A percentile compares a stretch with the other conserved stretches of the same genome.
phyloP scores from a whole-genome alignment of 331 rosid species.

The Prunus yedoensis region DNA sequence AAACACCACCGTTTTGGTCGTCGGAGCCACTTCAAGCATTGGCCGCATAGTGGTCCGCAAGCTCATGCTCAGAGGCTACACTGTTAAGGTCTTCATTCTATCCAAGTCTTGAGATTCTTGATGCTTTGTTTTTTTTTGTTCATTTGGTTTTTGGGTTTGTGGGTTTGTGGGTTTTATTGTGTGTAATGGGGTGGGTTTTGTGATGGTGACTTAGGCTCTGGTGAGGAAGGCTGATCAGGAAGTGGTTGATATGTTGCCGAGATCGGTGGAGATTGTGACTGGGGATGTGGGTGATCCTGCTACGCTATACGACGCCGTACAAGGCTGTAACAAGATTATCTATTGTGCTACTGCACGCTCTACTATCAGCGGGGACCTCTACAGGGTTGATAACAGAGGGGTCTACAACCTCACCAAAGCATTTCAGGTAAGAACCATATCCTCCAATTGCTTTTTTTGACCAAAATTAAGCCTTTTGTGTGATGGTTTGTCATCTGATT shows the following conservation, averaged over 20 bases:
- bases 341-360: constrained; percentile 98
- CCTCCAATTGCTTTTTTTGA: background rate
- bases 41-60: constrained; percentile 90
- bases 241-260: constrained; percentile 73
- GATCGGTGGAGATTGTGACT: constrained; percentile 74
- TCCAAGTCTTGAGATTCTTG: background rate
- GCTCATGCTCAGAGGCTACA: constrained; percentile 92
- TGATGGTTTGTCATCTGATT: background rate
- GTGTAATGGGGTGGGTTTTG: background rate
- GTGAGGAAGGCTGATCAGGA: constrained; percentile 74
- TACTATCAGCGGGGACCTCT: constrained; percentile 79
- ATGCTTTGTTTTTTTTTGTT: no score
- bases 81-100: constrained; percentile 60
- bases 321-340: constrained; percentile 81
- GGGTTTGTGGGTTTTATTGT: background rate
- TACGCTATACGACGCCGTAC: constrained; percentile 59
- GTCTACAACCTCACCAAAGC: constrained; percentile 85
- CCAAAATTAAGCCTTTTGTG: background rate
- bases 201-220: constrained; percentile 52
- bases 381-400: constrained; percentile 82
- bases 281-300: constrained; percentile 93
- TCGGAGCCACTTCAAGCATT: constrained; percentile 92
- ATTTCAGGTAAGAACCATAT: constrained; percentile 65
- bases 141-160: background rate
- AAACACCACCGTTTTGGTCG: constrained; percentile 86